Evolutionary conservation across 768 basidiomycete genomes (phyloP), one percentile per base, ranked within the genome.

Genomic region (Daedalea quercina): DNA sequence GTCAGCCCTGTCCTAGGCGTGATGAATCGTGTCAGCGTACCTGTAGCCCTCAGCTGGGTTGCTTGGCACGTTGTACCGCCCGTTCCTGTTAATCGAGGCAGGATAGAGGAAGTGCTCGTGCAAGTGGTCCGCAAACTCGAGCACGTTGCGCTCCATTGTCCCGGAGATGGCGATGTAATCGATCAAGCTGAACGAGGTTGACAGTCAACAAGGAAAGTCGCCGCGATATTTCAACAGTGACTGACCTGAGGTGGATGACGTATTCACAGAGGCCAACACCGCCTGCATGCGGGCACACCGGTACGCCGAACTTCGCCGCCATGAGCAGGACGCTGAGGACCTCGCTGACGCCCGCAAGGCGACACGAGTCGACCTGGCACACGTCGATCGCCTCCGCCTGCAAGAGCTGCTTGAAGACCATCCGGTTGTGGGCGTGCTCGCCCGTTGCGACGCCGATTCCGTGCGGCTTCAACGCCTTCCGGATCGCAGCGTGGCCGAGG

Each of bases 191-290:
- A 9, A 9, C 25, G 7, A 26, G 48, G 24, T 24, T n/a, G 15
- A 20, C 50, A 41, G 50, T 51, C 25, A 28, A 23, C 13, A 24
- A 6, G n/a, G 6, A 44, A 23, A 8, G 24, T 25, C 44, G 13
- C 13, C 19, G 31, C 42, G 4, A 20, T 3, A 52, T 20, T 13
- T 13, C 24, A 13, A 3, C 4, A 9, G 3, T 11, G 28, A 40
- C 47, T 25, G 58, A 79, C 85, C 85, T 85, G 46, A 89, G 69
- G 62, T 90, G 88, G 59, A 93, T 90, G 45, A 90, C 90, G 69
- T 93, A 89, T 73, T 95, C 91, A 65, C 94, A 94, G 28, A 95
- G 73, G 7, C 92, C 92, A 37, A 96, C 90, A 56, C 94, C 94
- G 35, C 94, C 94, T 0, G 94, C 94, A 65, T 97, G 94, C 9